Percentiles rank a stretch among this genome's conserved stretches.
phyloP scores from a whole-genome alignment of 2,329 filamentous ascomycete species.

The Alternaria incomplexa region DNA sequence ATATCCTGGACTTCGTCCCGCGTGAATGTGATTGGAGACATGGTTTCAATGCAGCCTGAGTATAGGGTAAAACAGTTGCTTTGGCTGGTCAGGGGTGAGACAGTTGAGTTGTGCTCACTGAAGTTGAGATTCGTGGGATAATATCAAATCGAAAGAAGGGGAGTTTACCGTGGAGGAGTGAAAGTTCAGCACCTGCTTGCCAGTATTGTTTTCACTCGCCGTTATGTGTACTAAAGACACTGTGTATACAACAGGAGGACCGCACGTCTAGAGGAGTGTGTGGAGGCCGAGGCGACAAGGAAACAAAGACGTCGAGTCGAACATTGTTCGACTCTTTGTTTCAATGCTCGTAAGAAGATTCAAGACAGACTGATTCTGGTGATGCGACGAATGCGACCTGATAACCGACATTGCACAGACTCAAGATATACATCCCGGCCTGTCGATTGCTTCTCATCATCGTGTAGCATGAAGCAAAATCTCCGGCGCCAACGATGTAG shows the following conservation, averaged over 20 bases:
- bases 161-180: not conserved
- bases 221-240: not conserved
- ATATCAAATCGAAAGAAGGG: not conserved
- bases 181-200: not conserved
- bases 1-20: conserved; percentile 5
- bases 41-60: not conserved
- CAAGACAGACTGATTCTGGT: not conserved
- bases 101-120: not conserved
- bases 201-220: not conserved
- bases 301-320: not conserved
- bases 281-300: not conserved
- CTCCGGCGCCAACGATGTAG: not conserved
- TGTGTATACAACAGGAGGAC: not conserved
- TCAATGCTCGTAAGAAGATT: not conserved
- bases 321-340: conserved; percentile 1
- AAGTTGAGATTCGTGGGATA: not conserved
- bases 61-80: not conserved
- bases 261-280: not conserved
- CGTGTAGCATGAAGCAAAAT: not conserved
- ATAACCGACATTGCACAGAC: not conserved
- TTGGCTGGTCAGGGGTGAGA: not conserved
- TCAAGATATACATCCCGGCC: not conserved
- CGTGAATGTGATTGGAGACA: not conserved
- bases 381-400: not conserved
- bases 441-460: not conserved